Base-by-base conservation (phyloP, 2,329 filamentous ascomycete species). In the Thelonectria rubi region DNA sequence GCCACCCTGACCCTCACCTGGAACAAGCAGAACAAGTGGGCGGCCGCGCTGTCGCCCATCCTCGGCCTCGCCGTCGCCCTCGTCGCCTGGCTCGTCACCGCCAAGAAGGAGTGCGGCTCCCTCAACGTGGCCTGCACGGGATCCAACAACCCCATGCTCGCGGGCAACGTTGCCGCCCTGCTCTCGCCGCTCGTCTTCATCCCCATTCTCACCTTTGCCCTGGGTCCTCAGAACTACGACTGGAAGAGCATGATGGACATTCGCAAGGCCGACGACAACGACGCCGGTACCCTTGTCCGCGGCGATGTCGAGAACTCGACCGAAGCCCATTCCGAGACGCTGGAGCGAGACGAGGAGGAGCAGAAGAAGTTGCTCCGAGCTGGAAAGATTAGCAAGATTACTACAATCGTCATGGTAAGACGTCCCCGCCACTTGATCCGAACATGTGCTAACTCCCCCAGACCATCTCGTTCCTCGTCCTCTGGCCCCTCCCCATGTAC, bases 401-500 rank as follows among this genome's bases (percentile, higher is more conserved):
- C 72, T n/a, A 77, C 77, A 0, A 47, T 74, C 7, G 65, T 71
- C 26, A 75, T 78, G 58, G 58, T 57, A 45, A 57, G 53, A 15
- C 14, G 0, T 8, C 17, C 2, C n/a, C 3, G 1, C 14, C 2
- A 1, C 20, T 14, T 30, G 8, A 12, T 4, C 2, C 3, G 14
- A 15, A 3, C 34, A 11, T 5, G 32, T 43, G 17, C 47, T 61
- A 53, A 56, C 42, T 3, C 10, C 5, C 26, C 24, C 11, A 61
- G 79, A 91, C 92, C 0, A 63, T 97, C 0, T 83, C 87, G 0
- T 81, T 97, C 58, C 80, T 97, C 0, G 82, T 97, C 2, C 84
- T 97, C 15, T 97, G 93, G 93, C 93, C 94, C 0, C 94, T 97
- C 85, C 93, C 93, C 1, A 88, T 97, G 87, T 97, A 95, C 73